Evolutionary conservation across 345 rosid species (phyloP), one percentile per base, ranked within the genome.

Genomic region (Arabidopsis thaliana): DNA sequence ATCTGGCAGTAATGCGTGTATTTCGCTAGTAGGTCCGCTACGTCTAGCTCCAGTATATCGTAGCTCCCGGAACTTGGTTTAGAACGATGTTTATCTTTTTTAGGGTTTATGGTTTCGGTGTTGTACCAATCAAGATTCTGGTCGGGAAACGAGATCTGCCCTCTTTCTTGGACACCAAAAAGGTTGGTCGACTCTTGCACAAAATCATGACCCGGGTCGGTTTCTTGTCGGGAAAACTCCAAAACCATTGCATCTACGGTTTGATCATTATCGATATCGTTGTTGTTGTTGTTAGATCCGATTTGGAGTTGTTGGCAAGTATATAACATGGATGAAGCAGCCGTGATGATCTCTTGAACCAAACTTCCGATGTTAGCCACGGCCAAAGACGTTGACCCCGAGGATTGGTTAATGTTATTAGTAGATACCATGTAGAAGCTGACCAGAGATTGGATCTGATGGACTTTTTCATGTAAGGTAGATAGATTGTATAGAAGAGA

Each of bases 1-100:
- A 93, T 82, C 53, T 83, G 87, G 69, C 98, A 93, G 58, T 89
- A 86, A 83, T 93, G 98, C 5, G 93, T 87, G 81, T 89, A 93
- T 79, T 91, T 93, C 0, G 98, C 97, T 42, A 93, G 66, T 25
- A 93, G 72, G 52, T 89, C 88, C 0, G 77, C 77, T 2, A 79
- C 96, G n/a, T 81, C 86, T 67, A 89, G 65, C 77, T 93, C 97
- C 33, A 93, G 53, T 24, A 91, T 74, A 37, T 90, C 91, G 23
- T 42, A 68, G 59, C 68, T 64, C 13, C 66, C 74, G 0, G 48
- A 5, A 22, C 55, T 66, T 49, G 72, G 63, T 75, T 66, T 37
- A 41, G 53, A 76, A 59, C n/a, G 78, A 37, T n/a, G 55, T 16
- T 11, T 30, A 3, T 49, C 46, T 10, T 61, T 67, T 56, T 33